Conservation (phyloP, 2,329 filamentous ascomycete genomes). For the Hypoxylon sp. region DNA sequence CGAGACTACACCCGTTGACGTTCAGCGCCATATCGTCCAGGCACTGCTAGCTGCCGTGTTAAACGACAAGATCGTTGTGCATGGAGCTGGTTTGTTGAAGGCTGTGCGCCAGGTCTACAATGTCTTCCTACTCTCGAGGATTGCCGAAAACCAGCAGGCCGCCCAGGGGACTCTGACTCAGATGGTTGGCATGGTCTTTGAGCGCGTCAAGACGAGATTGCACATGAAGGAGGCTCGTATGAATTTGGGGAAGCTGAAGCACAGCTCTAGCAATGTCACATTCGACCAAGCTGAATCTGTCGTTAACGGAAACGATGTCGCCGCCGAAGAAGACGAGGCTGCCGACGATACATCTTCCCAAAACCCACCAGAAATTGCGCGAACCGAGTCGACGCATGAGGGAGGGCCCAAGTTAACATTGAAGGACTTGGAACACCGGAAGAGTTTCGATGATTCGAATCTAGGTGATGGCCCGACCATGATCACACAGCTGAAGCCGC, state of each 20-base stretch:
- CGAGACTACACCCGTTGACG: slow-evolving; percentile 89
- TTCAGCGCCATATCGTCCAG: slow-evolving; percentile 98
- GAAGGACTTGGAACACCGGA: slow-evolving; percentile 75
- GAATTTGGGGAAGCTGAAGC: slow-evolving; percentile 65
- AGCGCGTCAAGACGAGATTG: slow-evolving; percentile 87
- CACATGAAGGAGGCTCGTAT: slow-evolving; percentile 86
- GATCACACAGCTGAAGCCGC: slow-evolving; percentile 71
- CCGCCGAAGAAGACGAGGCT: slow-evolving; percentile 55
- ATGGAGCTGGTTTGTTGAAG: slow-evolving; percentile 94
- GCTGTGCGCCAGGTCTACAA: slow-evolving; percentile 99
- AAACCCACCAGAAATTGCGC: slow-evolving; percentile 46
- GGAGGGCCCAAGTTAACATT: slow-evolving; percentile 69
- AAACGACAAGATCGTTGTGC: slow-evolving; percentile 98
- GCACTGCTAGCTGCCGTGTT: slow-evolving; percentile 93
- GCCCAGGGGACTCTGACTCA: slow-evolving; percentile 97
- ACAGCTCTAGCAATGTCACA: slow-evolving; percentile 65
- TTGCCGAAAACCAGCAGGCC: slow-evolving; percentile 93
- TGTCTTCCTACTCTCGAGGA: slow-evolving; percentile 95
- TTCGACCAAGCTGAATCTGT: slow-evolving; percentile 61
- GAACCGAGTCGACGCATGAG: slow-evolving; percentile 51
- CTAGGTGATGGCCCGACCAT: slow-evolving; percentile 75
- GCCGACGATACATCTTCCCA: slow-evolving; percentile 52
- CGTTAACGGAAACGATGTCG: slow-evolving; percentile 49
- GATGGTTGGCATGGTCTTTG: slow-evolving; percentile 98
- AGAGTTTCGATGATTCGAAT: slow-evolving; percentile 76